phyloP scores from a whole-genome alignment of 169 alveolate genomes.

The Plasmodium yoelii region DNA sequence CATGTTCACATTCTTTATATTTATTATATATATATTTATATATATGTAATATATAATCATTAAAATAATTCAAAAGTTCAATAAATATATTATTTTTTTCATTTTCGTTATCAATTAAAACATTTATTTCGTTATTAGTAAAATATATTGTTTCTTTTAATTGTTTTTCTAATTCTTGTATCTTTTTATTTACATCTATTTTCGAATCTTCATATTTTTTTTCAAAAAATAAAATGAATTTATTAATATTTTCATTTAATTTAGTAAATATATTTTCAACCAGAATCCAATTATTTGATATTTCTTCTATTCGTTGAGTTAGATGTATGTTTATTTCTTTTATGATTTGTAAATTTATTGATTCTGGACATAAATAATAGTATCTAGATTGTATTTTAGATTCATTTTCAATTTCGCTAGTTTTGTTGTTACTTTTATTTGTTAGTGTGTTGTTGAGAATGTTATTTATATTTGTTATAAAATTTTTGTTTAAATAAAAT shows the following conservation, averaged over 20 bases:
- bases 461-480: background rate
- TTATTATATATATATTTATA: slow-evolving; percentile 29
- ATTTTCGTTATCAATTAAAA: slow-evolving; percentile 22
- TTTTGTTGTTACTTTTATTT: no score
- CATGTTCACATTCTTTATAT: slow-evolving; percentile 21
- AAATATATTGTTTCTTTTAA: slow-evolving; percentile 27
- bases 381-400: background rate
- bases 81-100: slow-evolving; percentile 33
- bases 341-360: slow-evolving; percentile 17
- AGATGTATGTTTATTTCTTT: slow-evolving; percentile 26
- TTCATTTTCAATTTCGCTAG: background rate
- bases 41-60: slow-evolving; percentile 49
- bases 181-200: background rate
- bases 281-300: slow-evolving; percentile 13
- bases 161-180: slow-evolving; percentile 14
- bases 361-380: background rate
- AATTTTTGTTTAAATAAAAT: background rate
- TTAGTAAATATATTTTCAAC: slow-evolving; percentile 29
- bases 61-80: slow-evolving; percentile 22
- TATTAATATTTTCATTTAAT: slow-evolving; percentile 28
- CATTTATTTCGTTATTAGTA: slow-evolving; percentile 9
- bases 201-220: slow-evolving; percentile 12
- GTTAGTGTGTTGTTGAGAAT: no score
- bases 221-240: slow-evolving; percentile 33
- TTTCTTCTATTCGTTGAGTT: background rate